These are phyloP conservation scores for Fusarium pseudonygamai DNA, from an alignment of 2,329 filamentous ascomycete genomes.

Conservation along the genomic window DNA sequence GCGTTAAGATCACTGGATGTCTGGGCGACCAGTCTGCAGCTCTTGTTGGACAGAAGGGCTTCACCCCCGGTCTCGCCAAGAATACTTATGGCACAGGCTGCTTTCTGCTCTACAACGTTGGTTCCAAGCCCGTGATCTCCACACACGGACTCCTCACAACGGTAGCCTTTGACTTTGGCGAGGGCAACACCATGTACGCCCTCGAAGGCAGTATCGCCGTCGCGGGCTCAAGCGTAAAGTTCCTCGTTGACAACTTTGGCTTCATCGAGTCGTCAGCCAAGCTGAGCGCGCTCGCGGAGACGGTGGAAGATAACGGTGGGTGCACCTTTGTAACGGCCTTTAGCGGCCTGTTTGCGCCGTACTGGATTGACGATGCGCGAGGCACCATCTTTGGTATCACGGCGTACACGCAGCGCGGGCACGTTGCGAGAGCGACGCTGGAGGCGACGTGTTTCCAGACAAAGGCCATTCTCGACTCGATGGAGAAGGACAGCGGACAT, in stretches of 20 bases:
- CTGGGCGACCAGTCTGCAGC: slow-evolving; percentile 85
- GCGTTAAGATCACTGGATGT: slow-evolving; percentile 77
- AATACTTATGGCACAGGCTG: slow-evolving; percentile 90
- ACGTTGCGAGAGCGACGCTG: slow-evolving; percentile 81
- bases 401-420: slow-evolving; percentile 78
- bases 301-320: slow-evolving; percentile 74
- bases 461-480: slow-evolving; percentile 81
- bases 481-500: slow-evolving; percentile 83
- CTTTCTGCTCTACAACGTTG: slow-evolving; percentile 86
- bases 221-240: slow-evolving; percentile 79
- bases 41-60: slow-evolving; percentile 81
- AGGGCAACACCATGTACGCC: slow-evolving; percentile 74
- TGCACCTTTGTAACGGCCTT: slow-evolving; percentile 83
- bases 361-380: slow-evolving; percentile 86
- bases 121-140: slow-evolving; percentile 81
- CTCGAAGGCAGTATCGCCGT: slow-evolving; percentile 82
- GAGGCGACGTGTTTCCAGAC: slow-evolving; percentile 87
- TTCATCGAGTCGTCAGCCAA: slow-evolving; percentile 61
- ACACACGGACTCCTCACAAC: slow-evolving; percentile 80
- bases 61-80: slow-evolving; percentile 79
- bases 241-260: slow-evolving; percentile 66
- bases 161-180: slow-evolving; percentile 79
- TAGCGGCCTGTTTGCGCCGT: slow-evolving; percentile 82
- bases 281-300: slow-evolving; percentile 58
- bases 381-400: slow-evolving; percentile 84